Evolutionary conservation across 2,329 filamentous ascomycete genomes (phyloP), one percentile per base, ranked within the genome.

Genomic region (Aspergillus ruber): DNA sequence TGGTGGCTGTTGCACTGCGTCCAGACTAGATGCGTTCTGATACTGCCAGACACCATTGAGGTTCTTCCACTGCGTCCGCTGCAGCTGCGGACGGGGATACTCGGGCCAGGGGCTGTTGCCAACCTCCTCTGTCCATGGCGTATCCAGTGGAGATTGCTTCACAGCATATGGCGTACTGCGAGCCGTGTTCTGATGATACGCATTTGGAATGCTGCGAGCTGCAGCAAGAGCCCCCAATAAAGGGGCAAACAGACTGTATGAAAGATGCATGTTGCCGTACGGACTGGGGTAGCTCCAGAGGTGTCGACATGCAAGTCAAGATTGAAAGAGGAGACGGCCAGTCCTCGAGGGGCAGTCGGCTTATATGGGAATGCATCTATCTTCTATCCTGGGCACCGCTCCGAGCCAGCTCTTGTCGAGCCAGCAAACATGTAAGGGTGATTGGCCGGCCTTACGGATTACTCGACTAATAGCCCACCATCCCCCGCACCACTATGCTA

Each of bases 21-120:
- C 59, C 5, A 69, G 55, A 29, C 61, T 59, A 1, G 63, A 58
- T 0, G 72, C 73, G 54, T 65, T 68, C 29, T 65, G 62, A 48
- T 74, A 76, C 35, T 65, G 66, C 74, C 73, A 76, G 2, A 76
- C 63, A 1, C 74, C 74, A 42, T 77, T 77, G 33, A 77, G 60
- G 32, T 71, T 75, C 56, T 73, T 66, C 74, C 74, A 77, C n/a
- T 69, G 53, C n/a, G 68, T 56, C 2, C 74, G 67, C 46, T 73
- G 61, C 35, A 75, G 57, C 46, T 72, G 72, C 5, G 74, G 74
- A 23, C 74, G 63, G 8, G 74, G 74, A 52, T 76, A 75, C 47
- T 76, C 73, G 6, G 73, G 72, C 74, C 74, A 77, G 0, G 74
- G 74, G 43, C 72, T 64, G 1, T 68, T 74, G 13, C 74, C 74